Conservation (phyloP, 2,329 filamentous ascomycete genomes). For the Fusarium concolor region DNA sequence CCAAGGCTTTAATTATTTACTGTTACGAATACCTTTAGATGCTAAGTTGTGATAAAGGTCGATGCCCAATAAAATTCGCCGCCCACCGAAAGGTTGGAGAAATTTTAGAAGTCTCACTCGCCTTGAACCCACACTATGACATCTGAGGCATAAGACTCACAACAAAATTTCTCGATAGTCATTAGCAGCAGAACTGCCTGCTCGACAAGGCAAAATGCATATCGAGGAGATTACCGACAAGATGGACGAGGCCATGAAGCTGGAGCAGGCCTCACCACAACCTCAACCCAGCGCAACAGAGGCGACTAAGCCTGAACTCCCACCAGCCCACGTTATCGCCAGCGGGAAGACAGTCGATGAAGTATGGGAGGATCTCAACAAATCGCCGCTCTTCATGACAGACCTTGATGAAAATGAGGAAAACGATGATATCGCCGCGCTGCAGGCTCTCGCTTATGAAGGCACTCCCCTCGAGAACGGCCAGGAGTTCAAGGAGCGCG, state of each 20-base stretch:
- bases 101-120: slow-evolving; percentile 40
- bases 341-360: slow-evolving; percentile 65
- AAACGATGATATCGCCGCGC: slow-evolving; percentile 85
- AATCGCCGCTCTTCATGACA: slow-evolving; percentile 93
- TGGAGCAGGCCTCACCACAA: slow-evolving; percentile 21
- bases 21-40: not conserved
- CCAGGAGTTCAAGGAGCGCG: slow-evolving; percentile 87
- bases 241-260: slow-evolving; percentile 52
- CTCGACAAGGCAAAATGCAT: slow-evolving; percentile 47
- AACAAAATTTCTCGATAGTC: not conserved
- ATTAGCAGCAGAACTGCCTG: not conserved
- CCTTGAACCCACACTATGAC: slow-evolving; percentile 16
- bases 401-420: slow-evolving; percentile 87
- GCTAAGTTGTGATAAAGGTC: slow-evolving; percentile 16
- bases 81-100: slow-evolving; percentile 43
- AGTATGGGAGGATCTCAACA: slow-evolving; percentile 67
- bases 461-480: slow-evolving; percentile 87
- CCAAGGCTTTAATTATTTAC: not conserved
- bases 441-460: slow-evolving; percentile 92
- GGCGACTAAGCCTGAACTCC: slow-evolving; percentile 58
- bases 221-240: slow-evolving; percentile 59
- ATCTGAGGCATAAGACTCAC: slow-evolving; percentile 16
- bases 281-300: slow-evolving; percentile 17
- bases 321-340: slow-evolving; percentile 56
- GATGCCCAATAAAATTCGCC: slow-evolving; percentile 41